phyloP scores from a whole-genome alignment of 352 stramenopile genomes.

The Pythium monospermum region DNA sequence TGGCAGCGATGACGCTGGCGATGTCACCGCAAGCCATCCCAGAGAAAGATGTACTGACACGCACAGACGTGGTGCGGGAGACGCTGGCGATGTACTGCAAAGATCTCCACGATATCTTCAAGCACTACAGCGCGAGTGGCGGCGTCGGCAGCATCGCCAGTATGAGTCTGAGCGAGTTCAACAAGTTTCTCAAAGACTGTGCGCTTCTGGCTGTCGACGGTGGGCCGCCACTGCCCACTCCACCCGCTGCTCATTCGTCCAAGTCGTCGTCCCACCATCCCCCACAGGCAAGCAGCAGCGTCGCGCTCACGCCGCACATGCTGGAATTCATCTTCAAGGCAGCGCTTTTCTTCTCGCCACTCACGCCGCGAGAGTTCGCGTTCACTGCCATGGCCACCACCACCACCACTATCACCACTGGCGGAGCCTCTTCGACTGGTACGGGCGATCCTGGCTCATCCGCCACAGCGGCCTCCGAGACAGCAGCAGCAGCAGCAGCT shows the following conservation, averaged over 20 bases:
- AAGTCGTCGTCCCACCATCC: background rate
- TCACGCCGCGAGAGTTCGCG: constrained; percentile 16
- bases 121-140: constrained; percentile 72
- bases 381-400: background rate
- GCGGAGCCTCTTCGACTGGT: too few species aligned
- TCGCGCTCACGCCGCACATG: constrained; percentile 27
- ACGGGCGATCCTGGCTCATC: too few species aligned
- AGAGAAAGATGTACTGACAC: constrained; percentile 51
- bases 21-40: constrained; percentile 28
- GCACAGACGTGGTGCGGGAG: constrained; percentile 44
- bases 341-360: constrained; percentile 24
- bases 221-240: too few species aligned
- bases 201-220: background rate
- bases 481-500: background rate
- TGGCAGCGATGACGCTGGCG: background rate
- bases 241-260: too few species aligned
- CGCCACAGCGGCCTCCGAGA: background rate
- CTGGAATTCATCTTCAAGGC: constrained; percentile 44
- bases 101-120: constrained; percentile 80
- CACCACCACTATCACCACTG: too few species aligned
- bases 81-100: constrained; percentile 60
- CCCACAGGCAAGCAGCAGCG: background rate
- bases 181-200: constrained; percentile 63
- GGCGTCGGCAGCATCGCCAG: constrained; percentile 58
- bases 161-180: constrained; percentile 69